Percentiles rank a stretch among this genome's conserved stretches.
These are phyloP conservation scores for Medicago arabica DNA, from an alignment of 306 rosid genomes.

Conservation along the genomic window DNA sequence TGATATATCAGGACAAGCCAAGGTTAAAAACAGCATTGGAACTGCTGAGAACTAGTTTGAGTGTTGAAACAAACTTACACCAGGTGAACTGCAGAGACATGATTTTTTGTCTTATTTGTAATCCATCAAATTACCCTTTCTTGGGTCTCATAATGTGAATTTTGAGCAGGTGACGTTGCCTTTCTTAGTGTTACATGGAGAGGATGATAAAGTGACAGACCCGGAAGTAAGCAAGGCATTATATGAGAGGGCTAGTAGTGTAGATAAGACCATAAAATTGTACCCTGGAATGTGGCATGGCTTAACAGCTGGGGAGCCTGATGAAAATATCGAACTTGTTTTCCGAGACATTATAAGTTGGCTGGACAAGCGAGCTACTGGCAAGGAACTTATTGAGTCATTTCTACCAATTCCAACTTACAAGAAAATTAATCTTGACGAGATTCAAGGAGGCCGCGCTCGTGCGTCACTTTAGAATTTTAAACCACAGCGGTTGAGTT, in stretches of 20 bases:
- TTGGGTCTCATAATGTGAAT: not conserved
- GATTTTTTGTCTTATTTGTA: not conserved
- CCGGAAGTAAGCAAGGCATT: slow-evolving; percentile 80
- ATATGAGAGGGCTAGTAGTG: slow-evolving; percentile 67
- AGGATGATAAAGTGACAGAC: slow-evolving; percentile 87
- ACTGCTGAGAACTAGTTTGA: slow-evolving; percentile 75
- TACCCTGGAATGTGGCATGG: slow-evolving; percentile 95
- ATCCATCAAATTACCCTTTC: not conserved
- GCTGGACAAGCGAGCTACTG: slow-evolving; percentile 56
- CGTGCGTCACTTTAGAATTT: slow-evolving; percentile 49
- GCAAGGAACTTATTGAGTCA: slow-evolving; percentile 12
- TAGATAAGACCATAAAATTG: slow-evolving; percentile 78
- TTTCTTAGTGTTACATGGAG: slow-evolving; percentile 87
- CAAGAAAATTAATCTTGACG: slow-evolving; percentile 39
- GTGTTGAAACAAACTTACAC: slow-evolving; percentile 60
- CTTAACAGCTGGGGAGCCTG: slow-evolving; percentile 79
- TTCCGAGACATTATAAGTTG: slow-evolving; percentile 73
- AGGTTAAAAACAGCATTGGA: slow-evolving; percentile 85
- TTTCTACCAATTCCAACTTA: slow-evolving; percentile 10
- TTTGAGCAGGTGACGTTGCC: slow-evolving; percentile 68
- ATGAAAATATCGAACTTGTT: slow-evolving; percentile 67
- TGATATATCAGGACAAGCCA: slow-evolving; percentile 88
- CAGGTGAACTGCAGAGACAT: slow-evolving; percentile 48
- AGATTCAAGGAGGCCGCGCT: slow-evolving; percentile 57
- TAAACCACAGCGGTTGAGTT: not conserved